Evolutionary conservation across 2,329 filamentous ascomycete genomes (phyloP).

Genomic region (Cladophialophora psammophila): DNA sequence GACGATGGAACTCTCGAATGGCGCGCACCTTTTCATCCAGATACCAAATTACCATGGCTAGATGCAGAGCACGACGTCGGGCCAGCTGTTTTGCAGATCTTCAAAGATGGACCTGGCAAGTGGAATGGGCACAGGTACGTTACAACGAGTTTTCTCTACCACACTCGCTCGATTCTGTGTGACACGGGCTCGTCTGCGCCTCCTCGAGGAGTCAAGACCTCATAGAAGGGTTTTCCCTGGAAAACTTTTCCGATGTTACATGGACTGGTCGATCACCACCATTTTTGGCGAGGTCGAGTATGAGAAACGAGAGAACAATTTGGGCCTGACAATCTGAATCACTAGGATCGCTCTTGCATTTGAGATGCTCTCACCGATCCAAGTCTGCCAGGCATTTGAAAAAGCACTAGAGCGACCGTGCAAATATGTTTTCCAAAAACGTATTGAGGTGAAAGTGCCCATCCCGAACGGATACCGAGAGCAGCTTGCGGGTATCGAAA

Average conservation of each 20-base stretch:
- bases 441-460: conserved; percentile 81
- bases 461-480: conserved; percentile 88
- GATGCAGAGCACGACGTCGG: conserved; percentile 97
- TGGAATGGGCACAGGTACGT: conserved; percentile 77
- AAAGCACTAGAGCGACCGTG: conserved; percentile 80
- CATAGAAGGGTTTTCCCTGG: background rate
- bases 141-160: background rate
- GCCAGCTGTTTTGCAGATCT: conserved; percentile 87
- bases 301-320: background rate
- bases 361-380: conserved; percentile 81
- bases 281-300: background rate
- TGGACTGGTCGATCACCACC: conserved; percentile 4
- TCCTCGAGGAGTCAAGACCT: background rate
- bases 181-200: background rate
- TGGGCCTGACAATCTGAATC: conserved; percentile 8
- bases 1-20: conserved; percentile 85
- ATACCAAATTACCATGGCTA: conserved; percentile 89
- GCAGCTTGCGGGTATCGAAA: conserved; percentile 74
- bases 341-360: conserved; percentile 84
- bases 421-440: conserved; percentile 74
- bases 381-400: conserved; percentile 82
- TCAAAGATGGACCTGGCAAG: conserved; percentile 87
- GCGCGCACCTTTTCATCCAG: conserved; percentile 91
- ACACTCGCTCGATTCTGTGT: background rate
- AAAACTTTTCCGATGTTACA: background rate